Percentiles rank a stretch among this genome's conserved stretches.
phyloP scores from a whole-genome alignment of 1,284 basidiomycete species.

The Schizopora paradoxa region DNA sequence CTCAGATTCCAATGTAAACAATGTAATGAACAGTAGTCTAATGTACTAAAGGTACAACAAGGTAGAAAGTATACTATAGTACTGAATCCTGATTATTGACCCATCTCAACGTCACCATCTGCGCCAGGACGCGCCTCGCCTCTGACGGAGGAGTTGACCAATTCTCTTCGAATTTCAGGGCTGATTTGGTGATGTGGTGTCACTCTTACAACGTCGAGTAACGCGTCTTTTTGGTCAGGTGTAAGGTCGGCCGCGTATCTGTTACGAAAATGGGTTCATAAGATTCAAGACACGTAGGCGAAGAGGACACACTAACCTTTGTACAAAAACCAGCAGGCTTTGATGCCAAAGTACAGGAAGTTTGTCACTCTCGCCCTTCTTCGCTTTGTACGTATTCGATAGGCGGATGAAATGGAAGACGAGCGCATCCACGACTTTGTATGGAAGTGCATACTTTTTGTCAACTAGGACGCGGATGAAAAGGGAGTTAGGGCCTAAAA shows the following conservation, averaged over 20 bases:
- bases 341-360: slow-evolving; percentile 99
- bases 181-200: slow-evolving; percentile 88
- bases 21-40: no score
- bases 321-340: slow-evolving; percentile 89
- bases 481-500: slow-evolving; percentile 83
- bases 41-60: no score
- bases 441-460: slow-evolving; percentile 97
- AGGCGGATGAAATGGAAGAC: slow-evolving; percentile 98
- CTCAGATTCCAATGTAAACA: no score
- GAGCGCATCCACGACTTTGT: slow-evolving; percentile 96
- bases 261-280: slow-evolving; percentile 4
- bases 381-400: slow-evolving; percentile 82
- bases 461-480: slow-evolving; percentile 97
- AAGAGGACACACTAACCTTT: slow-evolving; percentile 56
- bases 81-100: background rate
- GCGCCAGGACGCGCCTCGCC: slow-evolving; percentile 56
- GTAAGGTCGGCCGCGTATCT: slow-evolving; percentile 97
- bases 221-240: slow-evolving; percentile 94
- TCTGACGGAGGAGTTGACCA: slow-evolving; percentile 67
- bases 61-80: no score
- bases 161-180: slow-evolving; percentile 85
- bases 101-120: slow-evolving; percentile 57
- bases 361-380: slow-evolving; percentile 60
- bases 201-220: slow-evolving; percentile 89
- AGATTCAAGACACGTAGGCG: slow-evolving; percentile 5